Conservation (phyloP, 1,284 basidiomycete genomes). For the Trichosporon sp. region DNA sequence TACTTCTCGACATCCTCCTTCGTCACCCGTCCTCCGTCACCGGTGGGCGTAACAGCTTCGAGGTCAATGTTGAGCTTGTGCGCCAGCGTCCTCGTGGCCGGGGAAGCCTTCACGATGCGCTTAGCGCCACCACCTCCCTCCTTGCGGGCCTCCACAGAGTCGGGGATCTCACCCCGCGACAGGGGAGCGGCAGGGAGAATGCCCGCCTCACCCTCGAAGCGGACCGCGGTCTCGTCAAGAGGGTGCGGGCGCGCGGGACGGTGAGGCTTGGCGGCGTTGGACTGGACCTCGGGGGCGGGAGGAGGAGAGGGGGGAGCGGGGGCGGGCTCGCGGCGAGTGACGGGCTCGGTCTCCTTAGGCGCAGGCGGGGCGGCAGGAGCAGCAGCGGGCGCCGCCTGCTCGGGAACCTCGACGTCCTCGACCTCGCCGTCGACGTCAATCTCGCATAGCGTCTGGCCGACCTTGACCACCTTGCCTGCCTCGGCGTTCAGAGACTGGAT, state of each 20-base stretch:
- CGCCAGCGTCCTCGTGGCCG: conserved; percentile 48
- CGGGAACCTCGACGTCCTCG: conserved; percentile 23
- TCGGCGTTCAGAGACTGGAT: conserved; percentile 73
- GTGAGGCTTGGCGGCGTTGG: conserved; percentile 19
- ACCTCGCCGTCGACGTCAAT: conserved; percentile 62
- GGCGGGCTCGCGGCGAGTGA: conserved; percentile 1
- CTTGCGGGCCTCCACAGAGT: conserved; percentile 29
- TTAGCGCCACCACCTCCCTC: conserved; percentile 13
- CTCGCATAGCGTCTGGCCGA: conserved; percentile 77
- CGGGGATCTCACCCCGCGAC: conserved; percentile 21
- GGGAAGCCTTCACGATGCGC: conserved; percentile 43
- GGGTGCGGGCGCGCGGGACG: conserved; percentile 30
- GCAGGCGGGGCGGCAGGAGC: conserved; percentile 3
- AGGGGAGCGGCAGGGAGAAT: conserved; percentile 41
- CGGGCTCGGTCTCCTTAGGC: not conserved
- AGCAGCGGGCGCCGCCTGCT: conserved; percentile 10
- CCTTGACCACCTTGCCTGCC: conserved; percentile 83
- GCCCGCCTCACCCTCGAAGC: conserved; percentile 46
- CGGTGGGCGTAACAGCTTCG: conserved; percentile 64
- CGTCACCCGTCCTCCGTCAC: conserved; percentile 65
- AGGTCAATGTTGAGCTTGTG: conserved; percentile 43
- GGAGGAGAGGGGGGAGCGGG: not conserved
- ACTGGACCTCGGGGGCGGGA: conserved; percentile 1
- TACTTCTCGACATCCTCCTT: conserved; percentile 63
- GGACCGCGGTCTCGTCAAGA: conserved; percentile 34